A percentile compares a stretch with the other conserved stretches of the same genome.
These are phyloP conservation scores for Yamadazyma dushanensis DNA, from an alignment of 1,139 yeast genomes.

Conservation along the genomic window DNA sequence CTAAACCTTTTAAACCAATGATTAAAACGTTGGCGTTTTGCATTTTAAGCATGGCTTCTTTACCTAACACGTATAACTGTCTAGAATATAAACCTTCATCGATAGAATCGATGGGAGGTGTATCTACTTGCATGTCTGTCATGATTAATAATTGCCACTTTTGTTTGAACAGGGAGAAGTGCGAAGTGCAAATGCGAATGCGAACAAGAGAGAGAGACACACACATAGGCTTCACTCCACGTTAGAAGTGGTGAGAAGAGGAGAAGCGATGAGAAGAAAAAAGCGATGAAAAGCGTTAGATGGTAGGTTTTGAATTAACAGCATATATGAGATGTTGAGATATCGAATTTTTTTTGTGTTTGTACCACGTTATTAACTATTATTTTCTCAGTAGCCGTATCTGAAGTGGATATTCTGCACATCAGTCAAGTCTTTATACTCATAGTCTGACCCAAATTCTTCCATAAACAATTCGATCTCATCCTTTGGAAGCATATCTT, in stretches of 20 bases:
- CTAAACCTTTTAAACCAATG: conserved; percentile 87
- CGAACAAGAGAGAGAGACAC: too few relatives aligned
- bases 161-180: background rate
- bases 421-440: conserved; percentile 40
- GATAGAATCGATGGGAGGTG: conserved; percentile 53
- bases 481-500: conserved; percentile 19
- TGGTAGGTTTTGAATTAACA: background rate
- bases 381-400: conserved; percentile 28
- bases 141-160: conserved; percentile 13
- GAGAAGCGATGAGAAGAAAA: background rate
- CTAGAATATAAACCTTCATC: conserved; percentile 96
- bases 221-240: too few relatives aligned
- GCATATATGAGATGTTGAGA: background rate
- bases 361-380: too few relatives aligned
- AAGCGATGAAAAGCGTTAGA: background rate
- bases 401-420: conserved; percentile 34
- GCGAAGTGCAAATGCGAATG: background rate
- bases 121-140: conserved; percentile 54
- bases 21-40: conserved; percentile 86
- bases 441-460: conserved; percentile 19
- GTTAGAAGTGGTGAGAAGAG: too few relatives aligned
- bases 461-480: conserved; percentile 16
- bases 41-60: conserved; percentile 98
- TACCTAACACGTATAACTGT: conserved; percentile 90
- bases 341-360: too few relatives aligned